Base-by-base conservation (phyloP, 2,329 filamentous ascomycete genomes). In the Fusarium napiforme region DNA sequence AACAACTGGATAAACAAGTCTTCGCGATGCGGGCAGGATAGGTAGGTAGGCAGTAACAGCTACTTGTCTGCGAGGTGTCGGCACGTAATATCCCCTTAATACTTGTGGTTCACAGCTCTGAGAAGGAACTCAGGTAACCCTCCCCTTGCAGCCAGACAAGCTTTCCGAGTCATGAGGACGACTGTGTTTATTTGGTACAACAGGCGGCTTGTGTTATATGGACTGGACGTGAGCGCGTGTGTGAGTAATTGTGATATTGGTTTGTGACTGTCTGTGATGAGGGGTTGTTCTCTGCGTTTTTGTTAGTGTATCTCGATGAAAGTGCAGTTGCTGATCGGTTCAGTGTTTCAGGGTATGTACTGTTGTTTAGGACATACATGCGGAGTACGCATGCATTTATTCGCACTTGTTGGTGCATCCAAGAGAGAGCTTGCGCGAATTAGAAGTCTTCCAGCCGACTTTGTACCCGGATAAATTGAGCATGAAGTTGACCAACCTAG, bases 81-180 rank as follows among this genome's bases (percentile, higher is more conserved):
- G 42, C 30, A 28, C 30, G 30, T 32, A 58, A 49, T 47, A 26
- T 26, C 19, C 32, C 42, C 30, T 50, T 68, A 52, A 39, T 68
- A 69, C 42, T 68, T 68, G 62, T 50, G 10, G 49, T 45, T 50
- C 50, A 66, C 61, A 39, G 43, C 37, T 45, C 40, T 52, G 46
- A 56, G 53, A 59, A 50, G 58, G 39, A 58, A 57, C 34, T 52
- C 43, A 56, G 50, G 70, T 61, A 57, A 53, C 52, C 53, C 23
- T 45, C 45, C 50, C 69, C 46, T 72, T 69, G 46, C 45, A 59
- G 43, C 32, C 42, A 55, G 57, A 32, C 36, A 23, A 50, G 37
- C 39, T 69, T 49, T 50, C 67, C 71, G 57, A 74, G 67, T 74
- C 71, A 74, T 74, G 67, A 72, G 67, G 52, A 62, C 64, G 47